Percentiles rank a stretch among this genome's conserved stretches.
phyloP scores from a whole-genome alignment of 208 protist genomes.

The Leishmania mexicana region DNA sequence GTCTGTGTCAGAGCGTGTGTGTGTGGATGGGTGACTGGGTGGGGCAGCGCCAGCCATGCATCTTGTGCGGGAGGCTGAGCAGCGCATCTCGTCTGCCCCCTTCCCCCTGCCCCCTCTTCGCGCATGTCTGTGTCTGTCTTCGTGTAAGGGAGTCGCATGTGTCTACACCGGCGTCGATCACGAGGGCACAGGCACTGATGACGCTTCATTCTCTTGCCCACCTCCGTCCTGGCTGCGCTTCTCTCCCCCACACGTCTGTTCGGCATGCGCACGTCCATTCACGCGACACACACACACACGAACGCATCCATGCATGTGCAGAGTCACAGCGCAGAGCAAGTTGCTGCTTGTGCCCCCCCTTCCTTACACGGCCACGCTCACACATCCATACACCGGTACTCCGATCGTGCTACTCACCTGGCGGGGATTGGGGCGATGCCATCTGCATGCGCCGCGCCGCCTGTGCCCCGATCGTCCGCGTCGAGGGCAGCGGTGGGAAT shows the following conservation, averaged over 20 bases:
- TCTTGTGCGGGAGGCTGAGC: neutral
- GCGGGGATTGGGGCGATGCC: constrained; percentile 1
- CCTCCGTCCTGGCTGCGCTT: neutral
- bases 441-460: constrained; percentile 6
- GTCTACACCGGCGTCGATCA: neutral
- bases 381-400: neutral
- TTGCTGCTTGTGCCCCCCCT: neutral
- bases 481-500: neutral
- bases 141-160: neutral
- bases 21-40: neutral
- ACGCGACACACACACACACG: neutral
- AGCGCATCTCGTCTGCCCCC: neutral
- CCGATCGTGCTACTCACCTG: neutral
- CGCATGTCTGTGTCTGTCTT: neutral
- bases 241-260: neutral
- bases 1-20: neutral
- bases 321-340: neutral
- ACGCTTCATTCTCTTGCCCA: neutral
- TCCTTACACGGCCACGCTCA: neutral
- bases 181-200: neutral
- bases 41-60: neutral
- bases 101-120: neutral
- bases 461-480: constrained; percentile 1
- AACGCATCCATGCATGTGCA: neutral
- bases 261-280: neutral